Percentiles rank a stretch among this genome's conserved stretches.
These are phyloP conservation scores for Schwanniomyces pseudopolymorphus DNA, from an alignment of 805 yeast genomes.

Conservation along the genomic window DNA sequence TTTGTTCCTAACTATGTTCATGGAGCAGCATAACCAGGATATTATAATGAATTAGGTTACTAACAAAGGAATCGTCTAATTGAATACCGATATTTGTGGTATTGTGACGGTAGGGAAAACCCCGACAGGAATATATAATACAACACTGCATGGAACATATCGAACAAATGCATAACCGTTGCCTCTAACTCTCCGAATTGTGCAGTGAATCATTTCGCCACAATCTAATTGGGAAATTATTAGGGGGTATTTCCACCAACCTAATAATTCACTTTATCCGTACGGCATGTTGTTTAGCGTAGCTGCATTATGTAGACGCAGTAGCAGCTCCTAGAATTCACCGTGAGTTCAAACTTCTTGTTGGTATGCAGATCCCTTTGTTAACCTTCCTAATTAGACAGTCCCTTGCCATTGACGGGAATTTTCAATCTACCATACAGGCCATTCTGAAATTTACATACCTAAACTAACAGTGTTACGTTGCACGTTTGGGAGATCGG, in stretches of 20 bases:
- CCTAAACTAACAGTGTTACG: background rate
- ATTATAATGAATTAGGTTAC: too few species aligned
- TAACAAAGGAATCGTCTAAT: background rate
- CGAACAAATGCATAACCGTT: background rate
- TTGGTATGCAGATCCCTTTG: background rate
- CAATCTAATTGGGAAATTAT: background rate
- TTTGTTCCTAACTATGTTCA: background rate
- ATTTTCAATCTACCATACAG: background rate
- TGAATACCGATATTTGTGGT: background rate
- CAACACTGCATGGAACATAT: background rate
- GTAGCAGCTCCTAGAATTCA: background rate
- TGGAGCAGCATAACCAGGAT: too few species aligned
- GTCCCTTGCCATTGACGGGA: background rate
- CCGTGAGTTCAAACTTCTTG: background rate
- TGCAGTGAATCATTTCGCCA: background rate
- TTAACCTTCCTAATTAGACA: background rate
- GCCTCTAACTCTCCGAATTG: background rate
- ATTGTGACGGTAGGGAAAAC: background rate
- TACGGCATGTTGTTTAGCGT: background rate
- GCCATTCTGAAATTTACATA: background rate
- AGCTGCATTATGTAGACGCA: background rate
- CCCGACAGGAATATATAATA: background rate
- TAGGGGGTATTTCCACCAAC: background rate
- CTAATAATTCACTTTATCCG: too few species aligned
- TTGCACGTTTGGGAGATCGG: background rate